Evolutionary conservation across 2,329 filamentous ascomycete species (phyloP).

Genomic region (Byssothecium circinans): DNA sequence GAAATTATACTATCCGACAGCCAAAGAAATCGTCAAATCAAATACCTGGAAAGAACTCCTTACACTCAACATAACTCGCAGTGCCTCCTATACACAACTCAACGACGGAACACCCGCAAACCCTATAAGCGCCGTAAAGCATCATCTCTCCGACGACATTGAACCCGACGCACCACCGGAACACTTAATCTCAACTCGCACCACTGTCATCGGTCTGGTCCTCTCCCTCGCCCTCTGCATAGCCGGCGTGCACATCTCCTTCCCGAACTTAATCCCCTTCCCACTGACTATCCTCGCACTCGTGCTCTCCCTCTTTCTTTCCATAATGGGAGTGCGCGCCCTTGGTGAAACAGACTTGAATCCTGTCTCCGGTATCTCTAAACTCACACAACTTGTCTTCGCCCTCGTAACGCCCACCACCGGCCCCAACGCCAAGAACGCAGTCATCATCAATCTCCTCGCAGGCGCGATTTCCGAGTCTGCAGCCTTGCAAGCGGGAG

Average conservation of each 20-base stretch:
- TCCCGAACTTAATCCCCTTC: constrained; percentile 79
- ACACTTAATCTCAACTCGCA: constrained; percentile 73
- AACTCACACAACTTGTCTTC: constrained; percentile 94
- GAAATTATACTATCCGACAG: constrained; percentile 41
- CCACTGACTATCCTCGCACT: constrained; percentile 84
- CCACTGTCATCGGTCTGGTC: constrained; percentile 73
- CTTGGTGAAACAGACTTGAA: constrained; percentile 88
- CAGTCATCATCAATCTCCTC: constrained; percentile 92
- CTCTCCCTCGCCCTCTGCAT: constrained; percentile 80
- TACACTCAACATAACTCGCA: constrained; percentile 36
- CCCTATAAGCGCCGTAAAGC: constrained; percentile 35
- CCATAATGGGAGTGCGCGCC: constrained; percentile 66
- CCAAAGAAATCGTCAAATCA: constrained; percentile 28
- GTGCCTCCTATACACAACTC: constrained; percentile 45
- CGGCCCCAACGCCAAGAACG: constrained; percentile 64
- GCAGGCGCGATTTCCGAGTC: constrained; percentile 86
- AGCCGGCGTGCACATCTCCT: constrained; percentile 77
- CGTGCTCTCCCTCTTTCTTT: constrained; percentile 69
- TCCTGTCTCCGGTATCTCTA: constrained; percentile 93
- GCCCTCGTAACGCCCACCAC: constrained; percentile 75
- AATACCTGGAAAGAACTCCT: constrained; percentile 42
- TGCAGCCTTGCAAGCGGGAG: constrained; percentile 89
- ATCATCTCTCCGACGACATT: constrained; percentile 24
- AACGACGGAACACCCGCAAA: constrained; percentile 20
- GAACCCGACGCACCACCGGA: constrained; percentile 80